phyloP scores from a whole-genome alignment of 2,329 filamentous ascomycete species.

The Cladorrhinum sp. region DNA sequence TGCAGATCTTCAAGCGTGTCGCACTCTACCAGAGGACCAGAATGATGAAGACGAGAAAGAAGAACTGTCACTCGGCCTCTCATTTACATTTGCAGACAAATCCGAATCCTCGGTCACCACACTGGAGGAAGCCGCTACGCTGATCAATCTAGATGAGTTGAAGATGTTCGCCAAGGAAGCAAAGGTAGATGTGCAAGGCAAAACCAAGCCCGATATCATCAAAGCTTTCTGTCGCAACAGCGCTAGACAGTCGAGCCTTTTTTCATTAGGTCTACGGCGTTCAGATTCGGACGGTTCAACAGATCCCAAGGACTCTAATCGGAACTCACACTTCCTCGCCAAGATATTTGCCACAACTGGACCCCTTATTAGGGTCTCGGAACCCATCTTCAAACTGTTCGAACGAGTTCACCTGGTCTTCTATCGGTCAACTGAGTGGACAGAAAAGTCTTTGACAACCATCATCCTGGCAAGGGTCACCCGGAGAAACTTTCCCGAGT shows the following conservation, averaged over 20 bases:
- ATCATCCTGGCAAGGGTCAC: constrained; percentile 93
- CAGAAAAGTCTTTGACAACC: constrained; percentile 90
- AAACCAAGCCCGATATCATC: constrained; percentile 79
- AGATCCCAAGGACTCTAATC: constrained; percentile 54
- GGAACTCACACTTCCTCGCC: constrained; percentile 69
- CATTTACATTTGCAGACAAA: constrained; percentile 76
- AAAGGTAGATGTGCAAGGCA: constrained; percentile 69
- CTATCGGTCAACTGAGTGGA: constrained; percentile 95
- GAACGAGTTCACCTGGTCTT: constrained; percentile 94
- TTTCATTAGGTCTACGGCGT: constrained; percentile 63
- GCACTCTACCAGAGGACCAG: constrained; percentile 49
- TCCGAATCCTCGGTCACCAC: constrained; percentile 71
- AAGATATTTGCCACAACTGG: constrained; percentile 78
- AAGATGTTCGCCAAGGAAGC: constrained; percentile 81
- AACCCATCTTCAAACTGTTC: constrained; percentile 73
- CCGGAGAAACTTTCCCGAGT: constrained; percentile 80
- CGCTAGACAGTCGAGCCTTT: constrained; percentile 71
- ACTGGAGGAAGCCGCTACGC: constrained; percentile 76
- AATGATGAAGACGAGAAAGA: constrained; percentile 34
- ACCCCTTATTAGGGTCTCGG: constrained; percentile 77
- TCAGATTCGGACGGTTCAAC: constrained; percentile 58
- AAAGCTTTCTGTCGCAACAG: constrained; percentile 71
- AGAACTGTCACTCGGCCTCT: constrained; percentile 46
- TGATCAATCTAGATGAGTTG: constrained; percentile 84
- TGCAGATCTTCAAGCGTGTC: constrained; percentile 56